Evolutionary conservation across 306 rosid genomes (phyloP).

Genomic region (Malus fusca): DNA sequence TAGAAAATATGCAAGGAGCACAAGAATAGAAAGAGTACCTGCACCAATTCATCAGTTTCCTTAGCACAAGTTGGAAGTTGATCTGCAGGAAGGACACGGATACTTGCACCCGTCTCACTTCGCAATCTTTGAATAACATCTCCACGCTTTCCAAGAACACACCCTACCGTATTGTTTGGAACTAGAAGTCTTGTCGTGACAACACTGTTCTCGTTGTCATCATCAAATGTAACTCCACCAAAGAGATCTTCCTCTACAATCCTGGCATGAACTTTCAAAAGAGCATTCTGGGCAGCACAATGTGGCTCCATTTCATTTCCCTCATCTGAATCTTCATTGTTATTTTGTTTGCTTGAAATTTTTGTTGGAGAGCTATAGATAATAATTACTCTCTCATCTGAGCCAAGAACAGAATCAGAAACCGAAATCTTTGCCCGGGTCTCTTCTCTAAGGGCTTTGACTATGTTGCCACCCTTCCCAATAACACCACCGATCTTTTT

Average conservation of each 20-base stretch:
- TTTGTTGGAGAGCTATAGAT: slow-evolving; percentile 19
- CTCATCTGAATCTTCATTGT: slow-evolving; percentile 10
- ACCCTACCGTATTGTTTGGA: slow-evolving; percentile 25
- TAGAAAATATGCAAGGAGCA: neutral
- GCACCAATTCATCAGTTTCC: slow-evolving; percentile 34
- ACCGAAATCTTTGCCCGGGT: slow-evolving; percentile 30
- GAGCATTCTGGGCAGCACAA: slow-evolving; percentile 38
- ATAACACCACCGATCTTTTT: slow-evolving; percentile 32
- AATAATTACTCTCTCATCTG: slow-evolving; percentile 31
- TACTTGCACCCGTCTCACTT: slow-evolving; percentile 26
- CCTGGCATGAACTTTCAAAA: slow-evolving; percentile 27
- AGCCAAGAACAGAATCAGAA: slow-evolving; percentile 28
- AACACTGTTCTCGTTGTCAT: slow-evolving; percentile 15
- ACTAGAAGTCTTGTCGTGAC: slow-evolving; percentile 24
- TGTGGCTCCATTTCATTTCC: slow-evolving; percentile 7
- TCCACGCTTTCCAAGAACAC: slow-evolving; percentile 35
- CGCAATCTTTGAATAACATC: slow-evolving; percentile 30
- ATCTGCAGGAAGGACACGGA: slow-evolving; percentile 31
- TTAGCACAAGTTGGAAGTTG: slow-evolving; percentile 33
- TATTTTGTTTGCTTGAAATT: slow-evolving; percentile 3
- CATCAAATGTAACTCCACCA: slow-evolving; percentile 24
- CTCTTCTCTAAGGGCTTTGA: slow-evolving; percentile 24
- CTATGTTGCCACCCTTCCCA: slow-evolving; percentile 29
- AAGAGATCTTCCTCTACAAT: slow-evolving; percentile 26
- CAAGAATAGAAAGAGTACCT: slow-evolving; percentile 7